Base-by-base conservation (phyloP, 2,329 filamentous ascomycete species). In the Xylaria hypoxylon region DNA sequence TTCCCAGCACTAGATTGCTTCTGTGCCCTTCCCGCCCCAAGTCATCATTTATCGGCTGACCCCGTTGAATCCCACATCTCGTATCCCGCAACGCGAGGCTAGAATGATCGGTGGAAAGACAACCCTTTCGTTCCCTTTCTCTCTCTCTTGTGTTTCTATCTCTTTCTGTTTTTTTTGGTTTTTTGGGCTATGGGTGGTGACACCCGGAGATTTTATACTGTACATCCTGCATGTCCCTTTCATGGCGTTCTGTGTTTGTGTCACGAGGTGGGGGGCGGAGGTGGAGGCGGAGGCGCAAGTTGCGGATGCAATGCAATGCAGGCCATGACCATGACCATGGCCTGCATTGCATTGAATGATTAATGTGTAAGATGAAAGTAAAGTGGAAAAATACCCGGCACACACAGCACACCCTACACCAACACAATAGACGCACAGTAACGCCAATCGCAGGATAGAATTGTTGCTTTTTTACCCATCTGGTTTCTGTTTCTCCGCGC, bases 321-420 rank as follows among this genome's bases (percentile, higher is more conserved):
- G 7, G 38, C 28, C 35, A 42, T 42, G 35, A 22, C 35, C 22
- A n/a, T n/a, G n/a, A n/a, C n/a, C n/a, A n/a, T n/a, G n/a, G 26
- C 35, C n/a, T 52, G 48, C 48, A 52, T 52, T 35, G 48, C 13
- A 26, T 40, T 17, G 22, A n/a, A 42, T 26, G 51, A 40, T 42
- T 42, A 28, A 64, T 40, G 47, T 51, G 52, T 33, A 48, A 63
- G 28, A 45, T 15, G 45, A 53, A 35, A 22, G 31, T 28, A 24
- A 61, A 58, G 61, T 64, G 65, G 64, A 60, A 61, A 64, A 63
- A 64, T 40, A 38, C 50, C 24, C 13, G 22, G 24, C 8, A 28
- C 24, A 28, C 50, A 19, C 53, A 63, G 26, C 52, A 19, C 28
- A 50, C 22, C 22, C 40, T 38, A n/a, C 19, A 50, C 42, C 19